Base-by-base conservation (phyloP, 495 filamentous ascomycete genomes). In the Barbatosphaeria neglecta region DNA sequence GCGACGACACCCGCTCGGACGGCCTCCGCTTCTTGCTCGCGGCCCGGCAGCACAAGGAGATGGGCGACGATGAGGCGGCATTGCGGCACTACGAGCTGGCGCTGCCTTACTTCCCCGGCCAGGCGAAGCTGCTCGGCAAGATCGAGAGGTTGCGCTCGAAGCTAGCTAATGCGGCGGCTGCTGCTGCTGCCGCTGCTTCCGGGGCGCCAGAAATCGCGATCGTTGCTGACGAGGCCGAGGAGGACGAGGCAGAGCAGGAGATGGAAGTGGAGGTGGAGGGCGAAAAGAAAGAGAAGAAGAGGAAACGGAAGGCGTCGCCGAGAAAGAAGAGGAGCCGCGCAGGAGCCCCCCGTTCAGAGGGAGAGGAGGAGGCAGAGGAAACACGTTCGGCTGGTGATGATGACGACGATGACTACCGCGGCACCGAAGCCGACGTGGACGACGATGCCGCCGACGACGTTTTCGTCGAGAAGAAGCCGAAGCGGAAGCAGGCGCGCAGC, bases 71-170 rank as follows among this genome's bases (percentile, higher is more conserved):
- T 39, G 65, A 66, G 4, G 85, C 78, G 20, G 88, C 90, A 0
- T 60, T 98, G 52, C 82, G 74, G 54, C 89, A 93, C 81, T 96
- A 93, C 51, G 81, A 87, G 58, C 67, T 87, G 28, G 92, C 92
- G 2, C 63, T 86, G 24, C 81, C 84, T 0, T 89, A 80, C 60
- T 98, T 98, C 56, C 92, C 90, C 0, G 78, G 82, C 2, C 92
- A 96, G 56, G 69, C 78, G 39, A 96, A 92, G 60, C 73, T 98
- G 13, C 63, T 74, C 18, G 63, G 65, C 37, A 96, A 92, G 69
- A 95, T 98, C 51, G 67, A 78, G 19, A 73, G 65, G 45, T 55
- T 96, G 44, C 73, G 80, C 52, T 71, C 78, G 7, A 81, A 78
- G 33, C 62, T 87, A 2, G 72, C 62, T 35, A 27, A 68, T 68